These are phyloP conservation scores for Phialophora chinensis DNA, from an alignment of 2,329 filamentous ascomycete genomes.

Conservation along the genomic window DNA sequence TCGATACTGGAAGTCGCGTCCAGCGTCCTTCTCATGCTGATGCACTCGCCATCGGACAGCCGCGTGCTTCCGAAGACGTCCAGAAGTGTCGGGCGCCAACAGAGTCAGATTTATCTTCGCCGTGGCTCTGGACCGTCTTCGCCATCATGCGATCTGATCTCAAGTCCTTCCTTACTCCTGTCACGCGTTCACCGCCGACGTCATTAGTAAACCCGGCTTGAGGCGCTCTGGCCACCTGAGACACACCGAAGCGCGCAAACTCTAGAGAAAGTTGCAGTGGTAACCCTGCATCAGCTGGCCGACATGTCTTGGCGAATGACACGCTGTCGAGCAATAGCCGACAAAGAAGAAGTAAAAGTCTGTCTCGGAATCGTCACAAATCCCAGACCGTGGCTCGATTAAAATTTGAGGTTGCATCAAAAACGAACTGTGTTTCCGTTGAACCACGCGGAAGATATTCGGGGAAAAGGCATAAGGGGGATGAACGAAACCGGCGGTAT, in stretches of 20 bases:
- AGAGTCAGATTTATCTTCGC: background rate
- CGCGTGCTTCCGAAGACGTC: slow-evolving; percentile 7
- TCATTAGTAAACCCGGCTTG: background rate
- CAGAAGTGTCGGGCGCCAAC: background rate
- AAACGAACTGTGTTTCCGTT: slow-evolving; percentile 11
- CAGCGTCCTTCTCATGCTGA: slow-evolving; percentile 2
- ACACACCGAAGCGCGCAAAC: background rate
- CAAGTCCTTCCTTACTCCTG: background rate
- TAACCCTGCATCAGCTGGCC: background rate
- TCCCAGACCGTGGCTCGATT: slow-evolving; percentile 16
- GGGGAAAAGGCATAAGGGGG: background rate
- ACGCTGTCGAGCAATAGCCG: background rate
- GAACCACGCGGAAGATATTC: slow-evolving; percentile 13
- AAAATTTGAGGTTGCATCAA: slow-evolving; percentile 29
- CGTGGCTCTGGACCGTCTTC: background rate
- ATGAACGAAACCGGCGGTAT: slow-evolving; percentile 21
- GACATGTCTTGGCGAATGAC: background rate
- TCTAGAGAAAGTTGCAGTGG: background rate
- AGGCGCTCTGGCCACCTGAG: background rate
- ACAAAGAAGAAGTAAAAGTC: slow-evolving; percentile 5
- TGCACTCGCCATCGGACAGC: slow-evolving; percentile 7
- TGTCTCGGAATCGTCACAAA: slow-evolving; percentile 23
- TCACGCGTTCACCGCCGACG: background rate
- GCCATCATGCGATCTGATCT: background rate
- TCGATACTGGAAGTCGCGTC: background rate